phyloP scores from a whole-genome alignment of 2,329 filamentous ascomycete species.

The Verticillium albo-atrum region DNA sequence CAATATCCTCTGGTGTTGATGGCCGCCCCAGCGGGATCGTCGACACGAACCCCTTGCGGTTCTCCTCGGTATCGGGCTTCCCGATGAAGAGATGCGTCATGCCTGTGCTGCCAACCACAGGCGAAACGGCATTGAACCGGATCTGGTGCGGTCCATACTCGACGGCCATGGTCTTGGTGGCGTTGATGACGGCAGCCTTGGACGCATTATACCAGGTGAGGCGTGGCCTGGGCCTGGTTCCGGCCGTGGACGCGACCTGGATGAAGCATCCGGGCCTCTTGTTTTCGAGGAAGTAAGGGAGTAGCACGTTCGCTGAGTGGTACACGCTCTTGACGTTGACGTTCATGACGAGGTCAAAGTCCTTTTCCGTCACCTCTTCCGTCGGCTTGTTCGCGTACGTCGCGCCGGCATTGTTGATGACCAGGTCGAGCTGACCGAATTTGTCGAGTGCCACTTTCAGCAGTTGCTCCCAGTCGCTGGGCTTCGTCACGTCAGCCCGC shows the following conservation, averaged over 20 bases:
- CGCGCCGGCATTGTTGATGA: conserved; percentile 59
- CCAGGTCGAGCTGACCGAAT: conserved; percentile 50
- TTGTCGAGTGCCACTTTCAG: conserved; percentile 38
- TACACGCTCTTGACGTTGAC: conserved; percentile 68
- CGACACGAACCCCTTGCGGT: conserved; percentile 28
- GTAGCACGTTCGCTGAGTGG: conserved; percentile 51
- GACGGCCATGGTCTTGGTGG: conserved; percentile 56
- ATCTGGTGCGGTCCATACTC: conserved; percentile 71
- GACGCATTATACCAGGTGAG: conserved; percentile 68
- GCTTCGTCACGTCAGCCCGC: conserved; percentile 44
- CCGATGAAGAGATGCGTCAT: conserved; percentile 54
- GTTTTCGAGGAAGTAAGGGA: conserved; percentile 53
- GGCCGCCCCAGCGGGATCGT: conserved; percentile 8
- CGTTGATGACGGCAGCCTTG: conserved; percentile 60
- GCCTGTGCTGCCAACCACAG: conserved; percentile 62
- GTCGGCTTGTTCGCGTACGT: conserved; percentile 60
- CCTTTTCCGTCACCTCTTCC: conserved; percentile 57
- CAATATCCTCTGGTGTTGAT: conserved; percentile 59
- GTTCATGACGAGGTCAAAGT: conserved; percentile 62
- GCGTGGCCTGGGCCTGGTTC: conserved; percentile 52
- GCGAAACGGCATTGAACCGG: conserved; percentile 68
- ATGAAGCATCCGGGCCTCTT: conserved; percentile 57
- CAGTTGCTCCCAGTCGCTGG: conserved; percentile 47
- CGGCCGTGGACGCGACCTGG: conserved; percentile 63
- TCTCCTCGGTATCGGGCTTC: conserved; percentile 59